Base-by-base conservation (phyloP, 208 protist species). In the Acanthamoeba sp. region DNA sequence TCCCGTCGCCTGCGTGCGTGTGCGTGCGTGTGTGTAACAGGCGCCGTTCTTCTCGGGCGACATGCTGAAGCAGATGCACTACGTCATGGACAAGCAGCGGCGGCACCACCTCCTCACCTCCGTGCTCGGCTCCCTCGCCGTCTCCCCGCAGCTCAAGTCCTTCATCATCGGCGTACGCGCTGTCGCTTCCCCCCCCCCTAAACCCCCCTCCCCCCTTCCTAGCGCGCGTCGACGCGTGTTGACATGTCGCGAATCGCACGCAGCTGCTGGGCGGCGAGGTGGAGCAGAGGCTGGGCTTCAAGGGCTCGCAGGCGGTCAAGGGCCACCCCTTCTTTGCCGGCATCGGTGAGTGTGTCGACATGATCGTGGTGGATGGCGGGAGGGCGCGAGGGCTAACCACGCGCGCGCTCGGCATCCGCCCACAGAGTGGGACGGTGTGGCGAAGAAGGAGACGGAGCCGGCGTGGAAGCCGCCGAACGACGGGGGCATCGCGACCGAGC, bases 11-110 rank as follows among this genome's bases (percentile, higher is more conserved):
- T n/a, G n/a, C n/a, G n/a, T n/a, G n/a, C n/a, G n/a, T n/a, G n/a
- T n/a, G n/a, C n/a, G n/a, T 55, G 48, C 10, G 48, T 6, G 48
- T 6, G 6, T 55, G 55, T 62, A 2, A 27, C 66, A 76, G 66
- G 66, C 66, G 34, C 66, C 66, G 9, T 76, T 76, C 66, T 62
- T 27, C 55, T 76, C 66, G n/a, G 66, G 66, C 10, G 66, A 76
- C 29, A 76, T 76, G 66, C 2, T 76, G 7, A 34, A 76, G 66
- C 66, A 76, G 66, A 76, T 76, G 66, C n/a, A 76, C 34, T 76
- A 76, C 34, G 66, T 76, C 27, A 76, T 76, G n/a, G 66, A 76
- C 7, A 76, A 76, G 66, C 32, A 38, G 12, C 66, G 66, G 12
- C 66, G 66, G 5, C n/a, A 76, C 34, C 66, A 76, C 32, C 66